phyloP scores from a whole-genome alignment of 768 basidiomycete species.

The Lactarius hatsudake region DNA sequence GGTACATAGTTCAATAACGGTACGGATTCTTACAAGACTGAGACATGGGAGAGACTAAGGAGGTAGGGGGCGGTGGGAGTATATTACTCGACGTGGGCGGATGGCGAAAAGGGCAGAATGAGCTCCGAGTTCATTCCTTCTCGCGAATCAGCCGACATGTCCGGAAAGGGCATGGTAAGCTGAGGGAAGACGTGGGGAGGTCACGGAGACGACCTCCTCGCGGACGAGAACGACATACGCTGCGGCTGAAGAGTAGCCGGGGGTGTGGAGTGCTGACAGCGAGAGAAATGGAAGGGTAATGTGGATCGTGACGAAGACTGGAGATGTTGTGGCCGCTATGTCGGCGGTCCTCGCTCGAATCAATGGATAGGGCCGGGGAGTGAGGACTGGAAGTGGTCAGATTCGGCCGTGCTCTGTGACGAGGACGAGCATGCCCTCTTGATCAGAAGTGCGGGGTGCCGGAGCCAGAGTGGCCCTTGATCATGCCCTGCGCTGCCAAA shows the following conservation, averaged over 20 bases:
- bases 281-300: slow-evolving; percentile 30
- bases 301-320: slow-evolving; percentile 34
- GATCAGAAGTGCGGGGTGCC: slow-evolving; percentile 57
- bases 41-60: slow-evolving; percentile 43
- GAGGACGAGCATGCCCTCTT: slow-evolving; percentile 55
- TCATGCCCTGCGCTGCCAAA: slow-evolving; percentile 81
- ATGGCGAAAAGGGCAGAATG: slow-evolving; percentile 24
- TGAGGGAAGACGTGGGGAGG: slow-evolving; percentile 27
- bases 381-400: slow-evolving; percentile 37
- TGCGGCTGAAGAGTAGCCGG: slow-evolving; percentile 17
- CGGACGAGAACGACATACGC: slow-evolving; percentile 28
- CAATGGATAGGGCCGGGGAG: slow-evolving; percentile 47
- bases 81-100: slow-evolving; percentile 38
- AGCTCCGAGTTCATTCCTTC: slow-evolving; percentile 25
- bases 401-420: slow-evolving; percentile 41
- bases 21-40: slow-evolving; percentile 70
- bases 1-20: slow-evolving; percentile 61
- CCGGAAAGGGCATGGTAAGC: slow-evolving; percentile 23
- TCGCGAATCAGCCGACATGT: slow-evolving; percentile 21
- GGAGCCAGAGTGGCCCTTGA: slow-evolving; percentile 80
- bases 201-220: slow-evolving; percentile 25
- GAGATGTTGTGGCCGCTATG: slow-evolving; percentile 33
- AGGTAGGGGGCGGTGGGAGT: slow-evolving; percentile 45
- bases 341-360: slow-evolving; percentile 41
- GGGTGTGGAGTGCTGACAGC: slow-evolving; percentile 27